Percentiles rank a stretch among this genome's conserved stretches.
Conservation (phyloP, 306 rosid species). For the Trichosanthes truncata region DNA sequence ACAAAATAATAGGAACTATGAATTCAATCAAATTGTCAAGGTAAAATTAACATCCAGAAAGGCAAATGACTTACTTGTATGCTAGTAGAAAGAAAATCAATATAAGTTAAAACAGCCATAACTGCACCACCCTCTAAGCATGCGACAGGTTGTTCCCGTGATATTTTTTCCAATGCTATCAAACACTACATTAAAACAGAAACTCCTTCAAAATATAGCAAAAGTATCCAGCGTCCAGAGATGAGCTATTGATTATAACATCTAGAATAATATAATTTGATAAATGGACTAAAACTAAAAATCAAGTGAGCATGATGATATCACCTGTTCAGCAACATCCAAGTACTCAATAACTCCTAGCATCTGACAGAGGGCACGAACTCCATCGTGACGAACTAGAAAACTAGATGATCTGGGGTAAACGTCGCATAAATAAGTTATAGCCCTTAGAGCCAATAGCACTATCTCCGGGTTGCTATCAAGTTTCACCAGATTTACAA, state of each 20-base stretch:
- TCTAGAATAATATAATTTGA: conserved; percentile 4
- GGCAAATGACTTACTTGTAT: conserved; percentile 49
- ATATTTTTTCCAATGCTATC: conserved; percentile 96
- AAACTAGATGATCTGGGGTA: conserved; percentile 71
- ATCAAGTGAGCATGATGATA: conserved; percentile 1
- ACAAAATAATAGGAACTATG: not conserved
- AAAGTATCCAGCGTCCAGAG: not conserved
- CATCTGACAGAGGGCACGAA: conserved; percentile 73
- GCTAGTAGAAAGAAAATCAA: conserved; percentile 89
- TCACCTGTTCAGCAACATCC: conserved; percentile 98
- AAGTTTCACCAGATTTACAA: conserved; percentile 62
- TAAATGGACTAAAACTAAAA: not conserved
- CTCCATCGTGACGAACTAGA: conserved; percentile 79
- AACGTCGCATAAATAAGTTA: conserved; percentile 82
- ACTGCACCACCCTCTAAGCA: conserved; percentile 89
- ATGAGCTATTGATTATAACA: conserved; percentile 2
- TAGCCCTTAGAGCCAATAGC: conserved; percentile 84
- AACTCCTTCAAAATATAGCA: not conserved
- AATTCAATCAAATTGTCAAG: not conserved
- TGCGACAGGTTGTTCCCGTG: conserved; percentile 89
- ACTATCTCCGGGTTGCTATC: conserved; percentile 60
- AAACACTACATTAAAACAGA: conserved; percentile 52
- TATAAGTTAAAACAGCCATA: conserved; percentile 77
- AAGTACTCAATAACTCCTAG: conserved; percentile 65
- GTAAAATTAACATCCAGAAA: not conserved